Conservation (phyloP, 805 yeast genomes). For the Tetrapisispora nanseiensis region DNA sequence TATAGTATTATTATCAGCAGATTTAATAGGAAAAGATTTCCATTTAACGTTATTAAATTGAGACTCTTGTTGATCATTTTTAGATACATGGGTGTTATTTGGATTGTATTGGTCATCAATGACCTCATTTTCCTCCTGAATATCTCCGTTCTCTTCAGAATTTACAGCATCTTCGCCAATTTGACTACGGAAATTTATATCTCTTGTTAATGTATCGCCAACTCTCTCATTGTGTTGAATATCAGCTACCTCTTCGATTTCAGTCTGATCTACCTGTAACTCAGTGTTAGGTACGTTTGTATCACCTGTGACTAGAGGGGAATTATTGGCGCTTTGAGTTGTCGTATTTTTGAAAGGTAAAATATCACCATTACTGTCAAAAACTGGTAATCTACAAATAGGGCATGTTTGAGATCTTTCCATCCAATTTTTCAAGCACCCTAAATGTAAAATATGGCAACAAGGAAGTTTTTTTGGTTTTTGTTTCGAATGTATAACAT, state of each 20-base stretch:
- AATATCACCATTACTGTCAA: slow-evolving; percentile 29
- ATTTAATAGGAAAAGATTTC: slow-evolving; percentile 11
- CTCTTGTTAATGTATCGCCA: slow-evolving; percentile 2
- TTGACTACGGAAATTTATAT: slow-evolving; percentile 1
- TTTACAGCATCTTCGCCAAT: background rate
- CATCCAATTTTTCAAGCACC: slow-evolving; percentile 88
- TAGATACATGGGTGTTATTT: background rate
- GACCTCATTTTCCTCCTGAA: background rate
- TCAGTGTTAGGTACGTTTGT: background rate
- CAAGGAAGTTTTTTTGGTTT: slow-evolving; percentile 72
- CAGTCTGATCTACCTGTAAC: background rate
- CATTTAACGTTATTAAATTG: background rate
- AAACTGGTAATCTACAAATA: slow-evolving; percentile 69
- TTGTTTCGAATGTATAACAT: slow-evolving; percentile 3
- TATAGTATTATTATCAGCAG: slow-evolving; percentile 5
- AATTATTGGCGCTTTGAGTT: background rate
- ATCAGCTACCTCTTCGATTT: background rate
- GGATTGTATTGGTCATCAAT: background rate
- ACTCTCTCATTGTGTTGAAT: background rate
- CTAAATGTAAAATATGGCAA: slow-evolving; percentile 80
- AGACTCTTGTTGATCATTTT: background rate
- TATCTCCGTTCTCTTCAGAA: background rate
- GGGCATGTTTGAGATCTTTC: slow-evolving; percentile 92
- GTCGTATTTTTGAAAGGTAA: slow-evolving; percentile 5
- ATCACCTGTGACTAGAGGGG: slow-evolving; percentile 1